Conservation (phyloP, 768 basidiomycete genomes). For the Gloeopeniophorella convolvens region DNA sequence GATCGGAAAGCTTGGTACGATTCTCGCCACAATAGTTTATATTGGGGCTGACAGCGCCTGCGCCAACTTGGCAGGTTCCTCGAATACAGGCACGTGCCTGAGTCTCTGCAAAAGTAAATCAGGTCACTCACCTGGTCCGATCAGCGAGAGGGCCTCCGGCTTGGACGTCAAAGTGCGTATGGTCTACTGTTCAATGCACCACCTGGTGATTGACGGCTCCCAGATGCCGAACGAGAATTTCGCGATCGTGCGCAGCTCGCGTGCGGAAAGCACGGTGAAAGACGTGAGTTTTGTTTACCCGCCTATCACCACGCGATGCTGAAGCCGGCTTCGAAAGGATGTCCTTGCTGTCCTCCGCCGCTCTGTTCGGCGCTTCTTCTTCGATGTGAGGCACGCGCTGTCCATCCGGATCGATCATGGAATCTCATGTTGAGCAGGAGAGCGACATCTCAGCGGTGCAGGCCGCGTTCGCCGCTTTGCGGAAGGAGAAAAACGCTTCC, state of each 20-base stretch:
- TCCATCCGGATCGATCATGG: neutral
- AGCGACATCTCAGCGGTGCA: conserved; percentile 4
- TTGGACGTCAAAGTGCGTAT: conserved; percentile 3
- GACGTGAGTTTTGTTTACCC: neutral
- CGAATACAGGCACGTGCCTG: conserved; percentile 1
- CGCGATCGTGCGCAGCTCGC: neutral
- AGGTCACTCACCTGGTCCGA: neutral
- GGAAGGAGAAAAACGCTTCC: conserved; percentile 2
- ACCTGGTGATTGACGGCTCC: no score
- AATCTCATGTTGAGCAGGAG: conserved; percentile 7
- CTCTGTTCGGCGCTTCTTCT: conserved; percentile 9
- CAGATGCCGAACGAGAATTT: conserved; percentile 9
- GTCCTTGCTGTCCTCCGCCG: conserved; percentile 6
- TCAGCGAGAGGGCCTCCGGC: neutral
- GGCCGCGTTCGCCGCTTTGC: neutral
- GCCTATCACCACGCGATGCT: no score
- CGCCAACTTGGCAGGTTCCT: neutral
- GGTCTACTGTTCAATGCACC: neutral
- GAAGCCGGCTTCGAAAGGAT: no score
- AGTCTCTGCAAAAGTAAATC: no score
- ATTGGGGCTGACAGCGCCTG: neutral
- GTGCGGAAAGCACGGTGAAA: conserved; percentile 1
- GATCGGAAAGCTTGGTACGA: conserved; percentile 7
- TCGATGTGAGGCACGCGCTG: neutral
- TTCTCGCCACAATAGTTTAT: neutral